These are phyloP conservation scores for Populus tremula DNA, from an alignment of 345 rosid species.

Conservation along the genomic window DNA sequence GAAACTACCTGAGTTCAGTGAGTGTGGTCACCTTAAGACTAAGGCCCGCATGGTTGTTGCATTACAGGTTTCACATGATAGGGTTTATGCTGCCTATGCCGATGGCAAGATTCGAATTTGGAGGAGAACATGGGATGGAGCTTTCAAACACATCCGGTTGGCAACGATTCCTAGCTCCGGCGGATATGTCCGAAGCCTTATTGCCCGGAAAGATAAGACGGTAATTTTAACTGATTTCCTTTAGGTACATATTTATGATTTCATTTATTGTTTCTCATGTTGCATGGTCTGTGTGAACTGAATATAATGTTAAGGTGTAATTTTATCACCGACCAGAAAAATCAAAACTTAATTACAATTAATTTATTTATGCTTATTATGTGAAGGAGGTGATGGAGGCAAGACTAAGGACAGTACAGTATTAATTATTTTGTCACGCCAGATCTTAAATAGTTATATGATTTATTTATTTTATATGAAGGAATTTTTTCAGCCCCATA, in stretches of 20 bases:
- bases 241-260: not conserved
- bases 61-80: slow-evolving; percentile 31
- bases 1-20: slow-evolving; percentile 48
- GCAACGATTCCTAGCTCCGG: slow-evolving; percentile 39
- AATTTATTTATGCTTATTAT: no score
- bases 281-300: not conserved
- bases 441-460: no score
- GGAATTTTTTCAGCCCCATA: no score
- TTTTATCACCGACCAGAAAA: no score
- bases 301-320: no score
- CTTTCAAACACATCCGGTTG: slow-evolving; percentile 39
- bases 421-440: no score
- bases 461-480: not conserved
- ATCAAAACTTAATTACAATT: no score
- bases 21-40: slow-evolving; percentile 47
- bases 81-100: slow-evolving; percentile 47
- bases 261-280: not conserved
- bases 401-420: no score
- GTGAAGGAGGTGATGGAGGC: not conserved
- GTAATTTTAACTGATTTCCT: slow-evolving; percentile 16
- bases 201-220: slow-evolving; percentile 47
- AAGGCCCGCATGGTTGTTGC: slow-evolving; percentile 41
- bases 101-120: slow-evolving; percentile 52
- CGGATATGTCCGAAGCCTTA: slow-evolving; percentile 41
- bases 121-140: slow-evolving; percentile 45